Conservation (phyloP, 345 rosid genomes). For the Salix purpurea region DNA sequence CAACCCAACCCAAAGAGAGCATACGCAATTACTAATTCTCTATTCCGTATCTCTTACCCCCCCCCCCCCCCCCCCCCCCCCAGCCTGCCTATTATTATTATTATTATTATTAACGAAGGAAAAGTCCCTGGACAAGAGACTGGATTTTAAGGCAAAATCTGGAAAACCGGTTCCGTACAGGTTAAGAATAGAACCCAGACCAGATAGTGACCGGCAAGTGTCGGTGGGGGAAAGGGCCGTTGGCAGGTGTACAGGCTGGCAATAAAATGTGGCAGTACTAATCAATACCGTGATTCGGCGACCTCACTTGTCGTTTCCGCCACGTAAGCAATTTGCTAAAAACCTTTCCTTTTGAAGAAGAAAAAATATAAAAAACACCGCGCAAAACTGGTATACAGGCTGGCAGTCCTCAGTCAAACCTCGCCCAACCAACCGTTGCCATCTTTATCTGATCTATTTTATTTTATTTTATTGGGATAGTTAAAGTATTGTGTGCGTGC, state of each 20-base stretch:
- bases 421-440: constrained; percentile 47
- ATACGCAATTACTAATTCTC: no score
- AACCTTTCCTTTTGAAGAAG: constrained; percentile 21
- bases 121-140: constrained; percentile 14
- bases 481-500: no score
- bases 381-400: constrained; percentile 58
- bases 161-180: constrained; percentile 38
- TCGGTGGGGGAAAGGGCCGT: constrained; percentile 40
- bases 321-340: constrained; percentile 52
- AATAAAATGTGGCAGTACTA: constrained; percentile 35
- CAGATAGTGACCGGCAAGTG: constrained; percentile 37
- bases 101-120: no score
- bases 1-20: no score
- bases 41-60: no score
- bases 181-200: not conserved
- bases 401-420: constrained; percentile 57
- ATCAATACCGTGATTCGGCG: constrained; percentile 63
- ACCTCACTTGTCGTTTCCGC: constrained; percentile 68
- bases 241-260: constrained; percentile 69
- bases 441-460: constrained; percentile 39
- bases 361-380: not conserved
- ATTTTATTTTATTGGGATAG: no score
- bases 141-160: constrained; percentile 9
- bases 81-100: no score
- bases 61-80: no score